Evolutionary conservation across 2,329 filamentous ascomycete genomes (phyloP).

Genomic region (Alternaria ventricosa): DNA sequence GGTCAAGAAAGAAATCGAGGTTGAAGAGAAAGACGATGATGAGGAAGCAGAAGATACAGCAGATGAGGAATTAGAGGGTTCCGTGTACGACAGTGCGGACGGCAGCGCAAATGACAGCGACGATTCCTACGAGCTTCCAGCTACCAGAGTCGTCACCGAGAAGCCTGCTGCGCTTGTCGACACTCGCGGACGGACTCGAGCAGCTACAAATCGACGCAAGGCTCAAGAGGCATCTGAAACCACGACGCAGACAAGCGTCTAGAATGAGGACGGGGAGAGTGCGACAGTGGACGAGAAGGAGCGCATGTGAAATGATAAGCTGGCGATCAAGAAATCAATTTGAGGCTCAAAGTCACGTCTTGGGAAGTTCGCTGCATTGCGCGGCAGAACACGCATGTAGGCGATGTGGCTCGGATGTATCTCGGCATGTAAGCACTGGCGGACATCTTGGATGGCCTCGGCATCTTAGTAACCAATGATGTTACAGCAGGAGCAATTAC

Average conservation of each 20-base stretch:
- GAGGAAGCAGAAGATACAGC: neutral
- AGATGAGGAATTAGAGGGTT: neutral
- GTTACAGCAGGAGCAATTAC: neutral
- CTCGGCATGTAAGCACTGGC: neutral
- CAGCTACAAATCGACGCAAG: slow-evolving; percentile 5
- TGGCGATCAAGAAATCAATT: neutral
- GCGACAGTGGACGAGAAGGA: neutral
- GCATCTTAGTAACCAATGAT: neutral
- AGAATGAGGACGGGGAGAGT: neutral
- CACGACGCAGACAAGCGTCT: neutral
- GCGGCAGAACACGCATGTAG: neutral
- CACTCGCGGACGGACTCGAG: slow-evolving; percentile 8
- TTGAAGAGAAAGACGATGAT: neutral
- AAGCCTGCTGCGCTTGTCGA: slow-evolving; percentile 1
- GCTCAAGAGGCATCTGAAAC: neutral
- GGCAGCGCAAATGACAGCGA: neutral
- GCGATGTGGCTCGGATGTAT: neutral
- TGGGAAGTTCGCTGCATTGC: neutral
- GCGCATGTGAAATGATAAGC: neutral
- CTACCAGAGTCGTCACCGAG: neutral
- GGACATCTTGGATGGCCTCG: neutral
- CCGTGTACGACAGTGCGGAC: neutral
- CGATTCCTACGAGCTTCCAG: neutral
- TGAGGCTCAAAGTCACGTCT: neutral
- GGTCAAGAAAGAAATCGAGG: neutral